phyloP scores from a whole-genome alignment of 192 early-diverging fungal genomes.

The Podila clonocystis region DNA sequence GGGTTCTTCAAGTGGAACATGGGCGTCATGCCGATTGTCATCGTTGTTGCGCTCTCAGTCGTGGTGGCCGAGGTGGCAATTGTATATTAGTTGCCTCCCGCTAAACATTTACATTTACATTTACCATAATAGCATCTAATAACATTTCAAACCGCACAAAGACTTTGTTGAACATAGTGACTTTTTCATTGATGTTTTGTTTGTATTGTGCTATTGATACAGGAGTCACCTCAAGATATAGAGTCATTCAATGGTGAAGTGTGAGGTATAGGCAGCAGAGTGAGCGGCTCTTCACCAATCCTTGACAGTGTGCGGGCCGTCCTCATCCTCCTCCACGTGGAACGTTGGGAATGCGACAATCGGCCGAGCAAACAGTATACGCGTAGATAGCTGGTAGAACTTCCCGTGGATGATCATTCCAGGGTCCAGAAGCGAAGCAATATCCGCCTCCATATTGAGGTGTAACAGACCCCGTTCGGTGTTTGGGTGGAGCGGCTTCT shows the following conservation, averaged over 20 bases:
- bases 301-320: neutral
- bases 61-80: constrained; percentile 63
- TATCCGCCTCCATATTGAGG: neutral
- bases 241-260: too few species aligned
- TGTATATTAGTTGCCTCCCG: constrained; percentile 9
- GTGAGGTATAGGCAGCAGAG: too few species aligned
- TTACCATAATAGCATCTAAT: too few species aligned
- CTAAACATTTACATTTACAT: too few species aligned
- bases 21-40: constrained; percentile 64
- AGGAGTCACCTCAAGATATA: too few species aligned
- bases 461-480: neutral
- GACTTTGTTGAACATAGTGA: too few species aligned
- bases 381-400: constrained; percentile 30
- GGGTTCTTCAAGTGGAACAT: constrained; percentile 70
- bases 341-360: constrained; percentile 20
- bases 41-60: constrained; percentile 54
- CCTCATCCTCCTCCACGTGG: constrained; percentile 19
- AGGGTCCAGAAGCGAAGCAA: constrained; percentile 3
- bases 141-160: too few species aligned
- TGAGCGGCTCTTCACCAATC: neutral
- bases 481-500: neutral
- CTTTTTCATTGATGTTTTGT: too few species aligned
- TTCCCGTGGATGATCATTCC: constrained; percentile 20
- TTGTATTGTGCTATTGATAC: too few species aligned
- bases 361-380: constrained; percentile 24